Percentiles rank a stretch among this genome's conserved stretches.
Conservation (phyloP, 306 rosid genomes). For the Begonia masoniana region DNA sequence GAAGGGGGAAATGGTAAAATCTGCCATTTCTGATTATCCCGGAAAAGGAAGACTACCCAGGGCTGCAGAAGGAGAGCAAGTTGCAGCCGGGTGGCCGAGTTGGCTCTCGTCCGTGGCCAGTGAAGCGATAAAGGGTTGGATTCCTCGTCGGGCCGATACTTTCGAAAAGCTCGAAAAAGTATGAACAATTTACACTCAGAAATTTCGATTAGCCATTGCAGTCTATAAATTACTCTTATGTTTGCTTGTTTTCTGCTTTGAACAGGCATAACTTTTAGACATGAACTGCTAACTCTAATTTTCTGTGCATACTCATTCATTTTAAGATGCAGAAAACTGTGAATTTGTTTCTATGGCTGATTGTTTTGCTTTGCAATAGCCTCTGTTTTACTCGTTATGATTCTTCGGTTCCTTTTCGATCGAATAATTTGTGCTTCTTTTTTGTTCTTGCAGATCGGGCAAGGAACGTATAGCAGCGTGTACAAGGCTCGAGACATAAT, state of each 20-base stretch:
- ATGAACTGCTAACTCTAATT: no score
- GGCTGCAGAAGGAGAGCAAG: conserved; percentile 60
- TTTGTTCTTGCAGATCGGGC: conserved; percentile 63
- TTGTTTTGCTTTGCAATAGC: no score
- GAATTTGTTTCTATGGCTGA: no score
- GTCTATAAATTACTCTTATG: no score
- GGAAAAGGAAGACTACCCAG: conserved; percentile 51
- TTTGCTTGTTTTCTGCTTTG: no score
- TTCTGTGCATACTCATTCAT: no score
- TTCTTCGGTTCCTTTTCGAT: background rate
- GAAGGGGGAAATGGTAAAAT: conserved; percentile 25
- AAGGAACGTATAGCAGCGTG: conserved; percentile 90
- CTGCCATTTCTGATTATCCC: conserved; percentile 24
- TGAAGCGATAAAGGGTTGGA: conserved; percentile 83
- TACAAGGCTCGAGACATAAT: conserved; percentile 77
- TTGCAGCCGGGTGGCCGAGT: conserved; percentile 93
- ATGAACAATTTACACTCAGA: conserved; percentile 5
- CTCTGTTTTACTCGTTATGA: background rate
- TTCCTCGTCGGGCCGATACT: conserved; percentile 62
- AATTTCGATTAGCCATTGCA: no score
- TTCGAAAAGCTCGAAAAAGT: conserved; percentile 71
- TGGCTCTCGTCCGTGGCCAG: conserved; percentile 87
- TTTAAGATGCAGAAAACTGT: no score
- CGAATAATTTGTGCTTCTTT: conserved; percentile 10
- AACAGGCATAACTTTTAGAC: no score